These are phyloP conservation scores for Allium sativum DNA, from an alignment of 106 monocot species.

Conservation along the genomic window DNA sequence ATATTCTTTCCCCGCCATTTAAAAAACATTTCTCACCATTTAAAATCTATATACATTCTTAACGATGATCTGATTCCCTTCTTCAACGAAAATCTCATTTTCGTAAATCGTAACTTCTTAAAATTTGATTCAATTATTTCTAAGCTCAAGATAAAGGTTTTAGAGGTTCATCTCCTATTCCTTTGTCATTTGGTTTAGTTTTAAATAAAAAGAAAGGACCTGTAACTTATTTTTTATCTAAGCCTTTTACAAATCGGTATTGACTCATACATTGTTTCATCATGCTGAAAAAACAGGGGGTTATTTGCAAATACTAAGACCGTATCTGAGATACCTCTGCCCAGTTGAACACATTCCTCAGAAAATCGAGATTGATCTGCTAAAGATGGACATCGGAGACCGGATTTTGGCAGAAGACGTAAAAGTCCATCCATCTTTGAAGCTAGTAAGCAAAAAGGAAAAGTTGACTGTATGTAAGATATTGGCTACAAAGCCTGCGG, in stretches of 20 bases:
- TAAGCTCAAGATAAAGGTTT: no score
- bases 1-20: no score
- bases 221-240: not conserved
- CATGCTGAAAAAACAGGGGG: constrained; percentile 40
- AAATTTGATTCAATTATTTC: no score
- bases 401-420: constrained; percentile 43
- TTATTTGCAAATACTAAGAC: constrained; percentile 63
- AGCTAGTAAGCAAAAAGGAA: constrained; percentile 51
- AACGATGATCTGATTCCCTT: no score
- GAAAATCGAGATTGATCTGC: constrained; percentile 72
- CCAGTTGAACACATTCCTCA: constrained; percentile 64
- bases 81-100: no score
- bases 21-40: no score
- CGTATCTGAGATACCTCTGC: constrained; percentile 53
- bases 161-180: no score
- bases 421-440: constrained; percentile 50
- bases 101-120: no score
- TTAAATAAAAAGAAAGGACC: no score
- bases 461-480: constrained; percentile 43
- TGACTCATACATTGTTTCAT: no score
- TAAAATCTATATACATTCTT: no score
- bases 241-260: not conserved
- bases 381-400: constrained; percentile 69
- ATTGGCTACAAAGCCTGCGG: constrained; percentile 31
- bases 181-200: no score